phyloP scores from a whole-genome alignment of 2,329 filamentous ascomycete species.

The Phialophora verrucosa region DNA sequence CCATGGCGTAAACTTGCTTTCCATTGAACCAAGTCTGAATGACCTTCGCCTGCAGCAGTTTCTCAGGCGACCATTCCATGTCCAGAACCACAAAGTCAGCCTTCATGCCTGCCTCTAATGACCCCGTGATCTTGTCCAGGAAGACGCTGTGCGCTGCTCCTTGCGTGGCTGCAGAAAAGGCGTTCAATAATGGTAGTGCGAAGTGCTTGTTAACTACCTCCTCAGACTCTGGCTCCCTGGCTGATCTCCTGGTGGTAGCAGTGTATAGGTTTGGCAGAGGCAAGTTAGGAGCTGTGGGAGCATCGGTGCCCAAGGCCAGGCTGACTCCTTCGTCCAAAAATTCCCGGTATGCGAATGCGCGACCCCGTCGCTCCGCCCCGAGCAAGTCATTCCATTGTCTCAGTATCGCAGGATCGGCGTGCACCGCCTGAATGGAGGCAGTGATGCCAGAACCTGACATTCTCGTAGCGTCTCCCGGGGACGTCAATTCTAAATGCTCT shows the following conservation, averaged over 20 bases:
- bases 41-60: slow-evolving; percentile 50
- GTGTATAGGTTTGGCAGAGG: slow-evolving; percentile 57
- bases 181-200: slow-evolving; percentile 49
- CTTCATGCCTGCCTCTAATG: slow-evolving; percentile 50
- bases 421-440: slow-evolving; percentile 49
- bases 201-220: slow-evolving; percentile 53
- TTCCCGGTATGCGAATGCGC: slow-evolving; percentile 59
- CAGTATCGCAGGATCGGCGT: slow-evolving; percentile 53
- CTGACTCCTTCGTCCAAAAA: slow-evolving; percentile 54
- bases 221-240: slow-evolving; percentile 48
- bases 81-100: slow-evolving; percentile 50
- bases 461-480: slow-evolving; percentile 55
- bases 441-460: slow-evolving; percentile 55
- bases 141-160: slow-evolving; percentile 56
- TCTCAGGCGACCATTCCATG: slow-evolving; percentile 49
- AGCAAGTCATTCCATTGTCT: slow-evolving; percentile 56
- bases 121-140: slow-evolving; percentile 48
- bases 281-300: slow-evolving; percentile 55
- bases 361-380: slow-evolving; percentile 52
- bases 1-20: slow-evolving; percentile 42
- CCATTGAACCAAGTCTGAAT: slow-evolving; percentile 55
- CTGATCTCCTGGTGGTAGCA: slow-evolving; percentile 56
- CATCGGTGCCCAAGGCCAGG: slow-evolving; percentile 56
- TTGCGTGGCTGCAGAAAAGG: slow-evolving; percentile 51
- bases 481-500: slow-evolving; percentile 58